These are phyloP conservation scores for Sugiyamaella japonica DNA, from an alignment of 1,139 yeast species.

Conservation along the genomic window DNA sequence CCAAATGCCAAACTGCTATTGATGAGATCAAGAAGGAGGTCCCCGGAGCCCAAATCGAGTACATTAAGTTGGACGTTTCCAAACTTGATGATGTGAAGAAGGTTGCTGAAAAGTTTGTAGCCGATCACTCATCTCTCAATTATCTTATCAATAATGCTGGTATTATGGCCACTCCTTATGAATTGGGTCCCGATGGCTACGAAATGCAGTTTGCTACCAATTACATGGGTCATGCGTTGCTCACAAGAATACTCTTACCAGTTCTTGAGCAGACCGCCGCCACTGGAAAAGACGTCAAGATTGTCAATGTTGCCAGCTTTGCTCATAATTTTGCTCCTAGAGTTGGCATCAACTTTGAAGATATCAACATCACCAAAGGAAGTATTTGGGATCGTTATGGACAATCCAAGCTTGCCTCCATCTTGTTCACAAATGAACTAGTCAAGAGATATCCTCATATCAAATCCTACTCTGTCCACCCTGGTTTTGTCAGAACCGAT, in stretches of 20 bases:
- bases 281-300: constrained; percentile 47
- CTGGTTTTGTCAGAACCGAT: constrained; percentile 20
- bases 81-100: constrained; percentile 50
- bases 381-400: constrained; percentile 29
- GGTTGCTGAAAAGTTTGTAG: constrained; percentile 42
- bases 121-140: constrained; percentile 32
- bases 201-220: constrained; percentile 23
- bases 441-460: constrained; percentile 13
- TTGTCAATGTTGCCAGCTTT: constrained; percentile 67
- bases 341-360: constrained; percentile 33
- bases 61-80: constrained; percentile 43
- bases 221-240: constrained; percentile 21
- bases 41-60: constrained; percentile 30
- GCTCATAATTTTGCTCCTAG: constrained; percentile 49
- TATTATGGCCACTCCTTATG: constrained; percentile 22
- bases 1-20: constrained; percentile 42
- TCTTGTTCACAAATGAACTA: constrained; percentile 18
- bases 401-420: constrained; percentile 35
- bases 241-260: constrained; percentile 17
- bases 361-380: constrained; percentile 21
- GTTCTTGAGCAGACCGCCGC: constrained; percentile 13
- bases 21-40: constrained; percentile 36
- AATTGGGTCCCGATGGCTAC: constrained; percentile 16
- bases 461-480: constrained; percentile 16
- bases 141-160: constrained; percentile 24